phyloP scores from a whole-genome alignment of 75 land plant species.

The Pinus albicaulis region DNA sequence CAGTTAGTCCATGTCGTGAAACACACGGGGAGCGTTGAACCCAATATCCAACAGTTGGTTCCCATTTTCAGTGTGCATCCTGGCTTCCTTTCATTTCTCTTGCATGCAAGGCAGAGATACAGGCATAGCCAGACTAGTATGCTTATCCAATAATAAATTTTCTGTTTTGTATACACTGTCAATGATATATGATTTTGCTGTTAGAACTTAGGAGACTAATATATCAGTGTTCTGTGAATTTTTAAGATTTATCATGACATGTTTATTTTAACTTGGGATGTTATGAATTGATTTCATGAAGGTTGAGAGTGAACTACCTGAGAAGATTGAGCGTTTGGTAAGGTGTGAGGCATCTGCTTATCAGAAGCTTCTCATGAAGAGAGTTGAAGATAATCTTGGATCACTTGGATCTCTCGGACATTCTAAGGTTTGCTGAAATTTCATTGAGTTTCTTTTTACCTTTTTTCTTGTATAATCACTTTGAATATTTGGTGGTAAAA shows the following conservation, averaged over 20 bases:
- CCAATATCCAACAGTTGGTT: too few species aligned
- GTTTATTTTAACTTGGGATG: background rate
- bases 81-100: background rate
- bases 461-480: background rate
- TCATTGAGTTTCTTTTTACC: background rate
- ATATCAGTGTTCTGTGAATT: background rate
- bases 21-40: too few species aligned
- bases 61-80: background rate
- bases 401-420: constrained; percentile 72
- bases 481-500: background rate
- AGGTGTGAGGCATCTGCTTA: constrained; percentile 99
- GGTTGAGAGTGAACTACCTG: constrained; percentile 99
- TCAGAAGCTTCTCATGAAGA: constrained; percentile 96
- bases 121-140: background rate
- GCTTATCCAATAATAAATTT: background rate
- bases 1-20: too few species aligned
- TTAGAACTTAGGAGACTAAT: background rate
- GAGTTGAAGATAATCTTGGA: constrained; percentile 97
- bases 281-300: constrained; percentile 12
- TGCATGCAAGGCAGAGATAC: background rate
- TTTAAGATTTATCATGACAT: constrained; percentile 6
- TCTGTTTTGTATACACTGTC: background rate
- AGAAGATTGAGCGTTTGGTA: constrained; percentile 93
- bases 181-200: background rate
- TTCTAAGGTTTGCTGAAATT: constrained; percentile 53